Conservation (phyloP, 495 filamentous ascomycete species). For the Xylaria telfairii region DNA sequence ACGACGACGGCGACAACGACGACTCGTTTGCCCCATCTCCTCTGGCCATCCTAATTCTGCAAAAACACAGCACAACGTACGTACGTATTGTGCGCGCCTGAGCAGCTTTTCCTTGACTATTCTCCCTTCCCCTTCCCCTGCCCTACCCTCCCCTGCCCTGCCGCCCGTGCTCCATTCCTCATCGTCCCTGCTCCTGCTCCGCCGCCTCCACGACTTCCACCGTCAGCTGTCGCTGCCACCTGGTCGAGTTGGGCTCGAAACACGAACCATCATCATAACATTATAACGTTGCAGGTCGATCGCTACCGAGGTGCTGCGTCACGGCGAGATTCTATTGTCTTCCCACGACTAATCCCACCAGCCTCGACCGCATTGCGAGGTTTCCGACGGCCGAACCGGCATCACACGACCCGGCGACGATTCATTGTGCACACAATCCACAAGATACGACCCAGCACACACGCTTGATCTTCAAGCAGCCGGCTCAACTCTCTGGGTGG, state of each 20-base stretch:
- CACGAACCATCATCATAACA: constrained; percentile 18
- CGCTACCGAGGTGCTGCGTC: constrained; percentile 16
- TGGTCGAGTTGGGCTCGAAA: constrained; percentile 13
- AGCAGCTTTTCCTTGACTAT: constrained; percentile 6
- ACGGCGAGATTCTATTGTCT: background rate
- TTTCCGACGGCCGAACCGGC: constrained; percentile 26
- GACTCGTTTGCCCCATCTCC: background rate
- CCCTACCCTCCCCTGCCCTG: background rate
- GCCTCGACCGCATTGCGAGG: constrained; percentile 23
- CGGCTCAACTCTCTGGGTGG: constrained; percentile 34
- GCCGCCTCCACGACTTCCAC: constrained; percentile 17
- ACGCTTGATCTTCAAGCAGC: constrained; percentile 25
- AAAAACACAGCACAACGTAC: constrained; percentile 1
- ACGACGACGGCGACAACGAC: constrained; percentile 1
- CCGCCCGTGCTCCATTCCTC: background rate
- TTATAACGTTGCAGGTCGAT: background rate
- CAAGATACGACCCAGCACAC: constrained; percentile 1
- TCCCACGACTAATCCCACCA: constrained; percentile 8
- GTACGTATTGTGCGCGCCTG: constrained; percentile 20
- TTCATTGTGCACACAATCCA: constrained; percentile 24
- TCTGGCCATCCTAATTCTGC: background rate
- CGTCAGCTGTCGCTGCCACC: constrained; percentile 25
- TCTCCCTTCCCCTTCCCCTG: background rate
- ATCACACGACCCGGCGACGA: constrained; percentile 29
- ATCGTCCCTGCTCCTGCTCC: background rate